These are phyloP conservation scores for Dalechampia spathulata DNA, from an alignment of 441 rosid genomes.

Conservation along the genomic window DNA sequence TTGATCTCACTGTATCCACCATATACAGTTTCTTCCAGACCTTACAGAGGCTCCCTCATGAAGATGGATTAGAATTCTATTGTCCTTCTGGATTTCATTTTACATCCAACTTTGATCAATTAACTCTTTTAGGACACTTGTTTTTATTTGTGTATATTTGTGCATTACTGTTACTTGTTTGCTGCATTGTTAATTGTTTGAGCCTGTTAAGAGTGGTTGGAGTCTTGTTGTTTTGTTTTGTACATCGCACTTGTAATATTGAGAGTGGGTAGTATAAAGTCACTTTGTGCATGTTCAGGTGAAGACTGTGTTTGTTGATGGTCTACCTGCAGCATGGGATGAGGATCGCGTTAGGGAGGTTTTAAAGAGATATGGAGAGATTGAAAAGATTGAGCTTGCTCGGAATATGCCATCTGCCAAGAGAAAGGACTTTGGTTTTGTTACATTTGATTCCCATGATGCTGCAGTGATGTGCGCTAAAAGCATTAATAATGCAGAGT, in stretches of 20 bases:
- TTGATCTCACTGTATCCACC: background rate
- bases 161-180: background rate
- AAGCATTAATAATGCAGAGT: conserved; percentile 80
- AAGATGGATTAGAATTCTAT: background rate
- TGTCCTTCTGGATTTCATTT: background rate
- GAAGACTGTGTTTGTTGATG: conserved; percentile 85
- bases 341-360: conserved; percentile 74
- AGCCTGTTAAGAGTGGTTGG: background rate
- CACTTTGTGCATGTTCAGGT: conserved; percentile 44
- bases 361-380: conserved; percentile 62
- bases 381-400: conserved; percentile 93
- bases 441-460: conserved; percentile 86
- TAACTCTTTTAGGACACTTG: background rate
- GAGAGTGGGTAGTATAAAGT: background rate
- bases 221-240: background rate
- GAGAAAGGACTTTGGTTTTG: conserved; percentile 96
- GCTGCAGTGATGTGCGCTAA: conserved; percentile 89
- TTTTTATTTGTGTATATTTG: too few species aligned
- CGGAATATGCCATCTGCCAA: conserved; percentile 96
- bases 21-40: too few species aligned
- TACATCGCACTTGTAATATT: background rate
- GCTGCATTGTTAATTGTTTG: background rate
- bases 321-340: conserved; percentile 86
- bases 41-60: background rate
- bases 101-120: background rate